phyloP scores from a whole-genome alignment of 352 stramenopile genomes.

The Pythium volutum region DNA sequence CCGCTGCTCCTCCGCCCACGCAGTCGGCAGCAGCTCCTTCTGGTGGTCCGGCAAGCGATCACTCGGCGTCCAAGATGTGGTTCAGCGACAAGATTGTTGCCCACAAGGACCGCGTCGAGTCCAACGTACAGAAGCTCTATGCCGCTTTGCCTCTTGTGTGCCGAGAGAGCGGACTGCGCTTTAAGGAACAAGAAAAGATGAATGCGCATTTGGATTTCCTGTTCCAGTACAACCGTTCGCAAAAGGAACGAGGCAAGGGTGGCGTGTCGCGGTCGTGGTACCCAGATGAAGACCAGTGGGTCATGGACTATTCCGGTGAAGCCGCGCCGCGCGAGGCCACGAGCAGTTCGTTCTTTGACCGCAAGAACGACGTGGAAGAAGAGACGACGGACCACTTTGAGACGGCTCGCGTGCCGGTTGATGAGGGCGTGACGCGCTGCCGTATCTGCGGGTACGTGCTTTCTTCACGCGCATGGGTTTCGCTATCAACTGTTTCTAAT shows the following conservation, averaged over 20 bases:
- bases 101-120: constrained; percentile 84
- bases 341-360: constrained; percentile 77
- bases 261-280: constrained; percentile 84
- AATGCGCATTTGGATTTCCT: constrained; percentile 84
- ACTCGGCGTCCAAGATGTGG: constrained; percentile 67
- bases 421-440: constrained; percentile 76
- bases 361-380: constrained; percentile 51
- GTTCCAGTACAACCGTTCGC: constrained; percentile 82
- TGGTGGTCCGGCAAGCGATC: constrained; percentile 17
- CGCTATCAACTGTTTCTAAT: no score
- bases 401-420: constrained; percentile 67
- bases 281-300: constrained; percentile 78
- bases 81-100: constrained; percentile 80
- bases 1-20: constrained; percentile 2
- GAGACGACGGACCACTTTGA: constrained; percentile 58
- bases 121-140: constrained; percentile 85
- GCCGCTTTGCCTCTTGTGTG: constrained; percentile 77
- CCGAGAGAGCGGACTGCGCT: constrained; percentile 74
- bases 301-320: constrained; percentile 64
- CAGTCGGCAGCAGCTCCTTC: constrained; percentile 13
- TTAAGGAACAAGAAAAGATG: constrained; percentile 73
- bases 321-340: constrained; percentile 61
- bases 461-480: neutral
- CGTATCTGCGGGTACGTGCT: constrained; percentile 70
- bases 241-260: constrained; percentile 80